phyloP scores from a whole-genome alignment of 2,329 filamentous ascomycete species.

The Verruconis gallopava region DNA sequence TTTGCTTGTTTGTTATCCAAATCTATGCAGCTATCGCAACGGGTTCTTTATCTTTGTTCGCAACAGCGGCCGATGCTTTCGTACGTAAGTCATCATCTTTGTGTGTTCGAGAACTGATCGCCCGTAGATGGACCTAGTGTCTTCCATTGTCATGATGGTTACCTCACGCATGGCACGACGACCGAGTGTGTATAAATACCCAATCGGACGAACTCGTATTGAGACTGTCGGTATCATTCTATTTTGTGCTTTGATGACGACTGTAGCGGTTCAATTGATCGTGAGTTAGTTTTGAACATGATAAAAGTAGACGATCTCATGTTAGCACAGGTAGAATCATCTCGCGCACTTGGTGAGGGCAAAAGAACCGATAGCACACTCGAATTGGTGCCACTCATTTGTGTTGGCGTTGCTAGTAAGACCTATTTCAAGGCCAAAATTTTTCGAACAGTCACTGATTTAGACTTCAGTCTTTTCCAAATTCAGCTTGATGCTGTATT shows the following conservation, averaged over 20 bases:
- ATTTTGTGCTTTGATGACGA: constrained; percentile 54
- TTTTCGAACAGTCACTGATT: not conserved
- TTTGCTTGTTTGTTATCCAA: constrained; percentile 44
- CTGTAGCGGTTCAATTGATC: constrained; percentile 49
- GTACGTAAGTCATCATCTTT: constrained; percentile 21
- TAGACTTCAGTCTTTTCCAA: constrained; percentile 36
- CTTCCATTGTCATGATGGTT: constrained; percentile 48
- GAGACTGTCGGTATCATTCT: constrained; percentile 54
- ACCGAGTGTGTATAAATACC: constrained; percentile 49
- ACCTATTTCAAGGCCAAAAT: constrained; percentile 8
- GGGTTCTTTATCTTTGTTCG: constrained; percentile 49
- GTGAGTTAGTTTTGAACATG: constrained; percentile 24
- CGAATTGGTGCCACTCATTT: constrained; percentile 41
- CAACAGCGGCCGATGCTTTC: constrained; percentile 53
- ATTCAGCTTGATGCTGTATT: constrained; percentile 40
- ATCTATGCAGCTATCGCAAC: constrained; percentile 46
- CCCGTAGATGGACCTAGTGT: constrained; percentile 46
- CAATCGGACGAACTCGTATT: constrained; percentile 47
- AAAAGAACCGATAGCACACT: constrained; percentile 30
- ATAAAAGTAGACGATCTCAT: too few species aligned
- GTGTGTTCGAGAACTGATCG: not conserved
- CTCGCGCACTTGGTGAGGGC: constrained; percentile 36
- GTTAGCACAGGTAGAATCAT: constrained; percentile 45
- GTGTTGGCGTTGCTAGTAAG: constrained; percentile 42
- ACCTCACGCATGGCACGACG: constrained; percentile 46